Evolutionary conservation across 2,329 filamentous ascomycete genomes (phyloP).

Genomic region (Cladosporium phlei): DNA sequence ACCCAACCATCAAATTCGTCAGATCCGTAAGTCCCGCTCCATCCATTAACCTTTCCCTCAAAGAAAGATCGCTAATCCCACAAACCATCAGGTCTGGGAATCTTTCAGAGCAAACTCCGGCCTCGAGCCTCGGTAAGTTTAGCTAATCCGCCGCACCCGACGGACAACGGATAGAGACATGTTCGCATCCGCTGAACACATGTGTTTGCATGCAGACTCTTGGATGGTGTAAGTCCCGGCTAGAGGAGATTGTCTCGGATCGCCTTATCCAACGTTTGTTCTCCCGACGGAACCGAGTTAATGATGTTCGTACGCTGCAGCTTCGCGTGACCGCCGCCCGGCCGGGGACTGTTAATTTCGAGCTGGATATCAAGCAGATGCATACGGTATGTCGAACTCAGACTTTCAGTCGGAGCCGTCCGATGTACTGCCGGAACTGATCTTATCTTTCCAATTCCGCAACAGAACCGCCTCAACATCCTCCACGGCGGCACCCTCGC

Average conservation of each 20-base stretch:
- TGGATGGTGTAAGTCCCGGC: slow-evolving; percentile 37
- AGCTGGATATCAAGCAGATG: slow-evolving; percentile 67
- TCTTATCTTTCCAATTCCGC: no score
- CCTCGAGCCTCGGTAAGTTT: slow-evolving; percentile 72
- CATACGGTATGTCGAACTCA: slow-evolving; percentile 67
- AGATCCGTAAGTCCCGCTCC: slow-evolving; percentile 24
- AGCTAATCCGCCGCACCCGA: not conserved
- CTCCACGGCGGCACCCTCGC: slow-evolving; percentile 76
- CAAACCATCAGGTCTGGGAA: slow-evolving; percentile 63
- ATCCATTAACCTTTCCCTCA: not conserved
- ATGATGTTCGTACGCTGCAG: no score
- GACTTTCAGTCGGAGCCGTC: no score
- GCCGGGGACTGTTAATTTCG: slow-evolving; percentile 67
- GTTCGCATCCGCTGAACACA: no score
- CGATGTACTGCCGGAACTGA: no score
- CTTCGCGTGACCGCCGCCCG: slow-evolving; percentile 62
- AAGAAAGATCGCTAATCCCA: slow-evolving; percentile 24
- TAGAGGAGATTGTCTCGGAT: no score
- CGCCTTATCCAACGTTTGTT: no score
- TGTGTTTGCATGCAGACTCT: slow-evolving; percentile 29
- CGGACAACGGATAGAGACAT: no score
- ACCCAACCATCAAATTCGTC: slow-evolving; percentile 25
- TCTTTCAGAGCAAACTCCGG: slow-evolving; percentile 83
- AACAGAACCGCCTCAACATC: slow-evolving; percentile 68
- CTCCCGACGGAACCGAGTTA: no score